These are phyloP conservation scores for Ceratobasidium sp. DNA, from an alignment of 1,284 basidiomycete species.

Conservation along the genomic window DNA sequence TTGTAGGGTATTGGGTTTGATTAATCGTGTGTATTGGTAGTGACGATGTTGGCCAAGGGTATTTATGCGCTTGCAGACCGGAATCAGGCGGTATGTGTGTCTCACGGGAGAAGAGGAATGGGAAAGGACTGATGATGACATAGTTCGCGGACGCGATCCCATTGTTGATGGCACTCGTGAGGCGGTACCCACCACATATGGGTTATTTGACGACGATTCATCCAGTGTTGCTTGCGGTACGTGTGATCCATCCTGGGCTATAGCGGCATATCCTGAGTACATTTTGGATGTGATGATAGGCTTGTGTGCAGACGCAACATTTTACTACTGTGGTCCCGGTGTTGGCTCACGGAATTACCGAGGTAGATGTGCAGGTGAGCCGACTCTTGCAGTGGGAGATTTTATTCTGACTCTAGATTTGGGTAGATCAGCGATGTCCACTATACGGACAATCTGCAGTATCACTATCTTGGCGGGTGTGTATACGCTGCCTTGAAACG, in stretches of 20 bases:
- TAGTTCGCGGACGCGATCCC: constrained; percentile 67
- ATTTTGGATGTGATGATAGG: constrained; percentile 50
- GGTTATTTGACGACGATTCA: constrained; percentile 78
- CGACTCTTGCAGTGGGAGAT: constrained; percentile 58
- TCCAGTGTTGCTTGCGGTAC: constrained; percentile 66
- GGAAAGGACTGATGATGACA: constrained; percentile 37
- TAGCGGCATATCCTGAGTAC: constrained; percentile 9
- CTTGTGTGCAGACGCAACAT: constrained; percentile 64
- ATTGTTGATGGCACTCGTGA: constrained; percentile 70
- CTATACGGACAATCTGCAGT: constrained; percentile 80
- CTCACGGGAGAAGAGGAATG: constrained; percentile 52
- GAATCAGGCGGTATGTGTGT: constrained; percentile 60
- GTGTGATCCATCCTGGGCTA: constrained; percentile 4
- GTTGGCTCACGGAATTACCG: constrained; percentile 69
- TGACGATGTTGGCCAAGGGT: constrained; percentile 66
- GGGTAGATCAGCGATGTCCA: constrained; percentile 58
- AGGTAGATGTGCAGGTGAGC: constrained; percentile 52
- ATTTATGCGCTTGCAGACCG: constrained; percentile 60
- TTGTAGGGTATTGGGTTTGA: constrained; percentile 20
- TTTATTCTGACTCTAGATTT: neutral
- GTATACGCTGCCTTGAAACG: constrained; percentile 70
- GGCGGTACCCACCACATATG: constrained; percentile 68
- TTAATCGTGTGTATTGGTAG: constrained; percentile 26
- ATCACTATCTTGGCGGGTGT: constrained; percentile 81
- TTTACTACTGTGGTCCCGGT: constrained; percentile 70